Conservation (phyloP, 1,284 basidiomycete genomes). For the Anthracocystis walkeri region DNA sequence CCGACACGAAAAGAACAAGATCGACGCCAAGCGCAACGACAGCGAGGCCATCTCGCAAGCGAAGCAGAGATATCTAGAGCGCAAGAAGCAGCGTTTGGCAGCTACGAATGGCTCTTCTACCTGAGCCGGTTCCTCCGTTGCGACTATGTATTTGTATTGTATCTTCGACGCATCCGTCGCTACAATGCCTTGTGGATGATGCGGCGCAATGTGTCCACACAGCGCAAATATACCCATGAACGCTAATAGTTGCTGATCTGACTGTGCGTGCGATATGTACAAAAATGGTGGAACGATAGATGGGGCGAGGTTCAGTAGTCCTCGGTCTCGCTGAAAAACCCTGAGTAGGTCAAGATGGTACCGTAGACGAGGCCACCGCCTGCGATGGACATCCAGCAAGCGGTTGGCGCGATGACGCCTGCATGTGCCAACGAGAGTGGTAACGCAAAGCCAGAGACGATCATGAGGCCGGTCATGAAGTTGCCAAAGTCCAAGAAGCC, state of each 20-base stretch:
- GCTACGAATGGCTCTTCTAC: slow-evolving; percentile 9
- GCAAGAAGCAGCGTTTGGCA: slow-evolving; percentile 50
- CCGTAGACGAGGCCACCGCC: slow-evolving; percentile 95
- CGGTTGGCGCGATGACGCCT: slow-evolving; percentile 83
- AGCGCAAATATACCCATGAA: slow-evolving; percentile 21
- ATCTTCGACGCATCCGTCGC: neutral
- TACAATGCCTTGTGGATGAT: neutral
- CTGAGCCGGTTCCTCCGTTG: neutral
- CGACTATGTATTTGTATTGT: neutral
- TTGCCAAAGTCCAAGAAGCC: slow-evolving; percentile 85
- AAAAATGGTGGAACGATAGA: slow-evolving; percentile 9
- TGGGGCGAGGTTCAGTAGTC: slow-evolving; percentile 35
- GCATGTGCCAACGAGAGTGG: slow-evolving; percentile 93
- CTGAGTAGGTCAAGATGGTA: slow-evolving; percentile 73
- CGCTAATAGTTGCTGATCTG: slow-evolving; percentile 1
- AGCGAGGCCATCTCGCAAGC: slow-evolving; percentile 41
- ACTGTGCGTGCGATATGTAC: slow-evolving; percentile 26
- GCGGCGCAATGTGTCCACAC: neutral
- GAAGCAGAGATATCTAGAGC: slow-evolving; percentile 69
- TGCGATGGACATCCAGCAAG: slow-evolving; percentile 91
- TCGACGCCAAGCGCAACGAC: slow-evolving; percentile 49
- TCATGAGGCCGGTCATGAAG: slow-evolving; percentile 89
- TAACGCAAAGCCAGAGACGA: slow-evolving; percentile 89
- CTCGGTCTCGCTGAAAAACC: slow-evolving; percentile 63
- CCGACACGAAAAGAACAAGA: slow-evolving; percentile 24